Evolutionary conservation across 805 yeast species (phyloP), one percentile per base, ranked within the genome.

Genomic region (Komagataella phaffii): DNA sequence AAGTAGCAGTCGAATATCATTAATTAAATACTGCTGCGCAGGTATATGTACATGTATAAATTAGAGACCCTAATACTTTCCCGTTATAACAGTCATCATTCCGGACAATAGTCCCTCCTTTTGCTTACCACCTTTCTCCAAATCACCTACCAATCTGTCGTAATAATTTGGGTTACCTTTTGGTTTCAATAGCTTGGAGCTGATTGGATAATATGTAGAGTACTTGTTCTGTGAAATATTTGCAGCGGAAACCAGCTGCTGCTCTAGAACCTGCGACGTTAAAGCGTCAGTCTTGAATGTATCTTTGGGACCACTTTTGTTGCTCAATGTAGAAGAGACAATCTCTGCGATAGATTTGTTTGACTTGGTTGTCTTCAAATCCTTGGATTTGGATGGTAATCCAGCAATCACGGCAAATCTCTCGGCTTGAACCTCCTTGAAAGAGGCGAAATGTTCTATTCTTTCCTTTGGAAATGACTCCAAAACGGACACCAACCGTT

Each of bases 161-260:
- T 89, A 89, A 62, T 89, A 89, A 48, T 74, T 65, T 2, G 95
- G 88, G 65, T 88, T 86, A 1, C 96, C 96, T 59, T 83, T 81
- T n/a, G 97, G 97, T 57, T 66, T 72, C 59, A 79, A 66, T 56
- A 89, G 66, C 61, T 84, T 84, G 47, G 80, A 84, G 52, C 81
- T 81, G 43, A 81, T 74, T 54, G 75, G 71, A 62, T 85, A 86
- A 60, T 79, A 79, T 53, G 76, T 75, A 58, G 71, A 74, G 70
- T 81, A 81, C 59, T 81, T 81, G 61, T 81, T 82, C 52, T 73
- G 75, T 53, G 74, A 73, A 53, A 84, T 64, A 56, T 75, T 77
- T 48, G 80, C 70, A 51, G 84, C 64, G 3, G 90, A 75, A 51
- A 69, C 68, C 54, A 76, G 76, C 63, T 85, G 91, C 52, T 74